These are phyloP conservation scores for Rhodotorula sp. DNA, from an alignment of 1,284 basidiomycete genomes.

Conservation along the genomic window DNA sequence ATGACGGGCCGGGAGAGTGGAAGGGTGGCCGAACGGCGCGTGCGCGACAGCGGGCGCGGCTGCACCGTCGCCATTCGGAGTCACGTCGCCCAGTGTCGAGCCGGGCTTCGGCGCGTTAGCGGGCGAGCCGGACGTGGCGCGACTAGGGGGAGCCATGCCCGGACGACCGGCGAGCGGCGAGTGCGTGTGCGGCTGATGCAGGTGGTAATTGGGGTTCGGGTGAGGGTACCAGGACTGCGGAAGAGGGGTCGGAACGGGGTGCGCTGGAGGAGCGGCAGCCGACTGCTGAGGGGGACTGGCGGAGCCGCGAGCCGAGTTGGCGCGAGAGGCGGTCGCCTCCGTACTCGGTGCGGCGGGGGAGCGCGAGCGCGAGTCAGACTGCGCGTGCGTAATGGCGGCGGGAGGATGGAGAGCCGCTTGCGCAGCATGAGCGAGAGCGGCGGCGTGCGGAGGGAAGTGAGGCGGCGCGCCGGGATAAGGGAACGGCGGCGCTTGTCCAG, in stretches of 20 bases:
- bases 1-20: not conserved
- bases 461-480: slow-evolving; percentile 15
- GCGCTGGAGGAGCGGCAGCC: not conserved
- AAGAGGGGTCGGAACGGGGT: not conserved
- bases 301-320: slow-evolving; percentile 11
- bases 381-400: slow-evolving; percentile 29
- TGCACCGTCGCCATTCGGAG: not conserved
- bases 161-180: slow-evolving; percentile 30
- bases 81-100: not conserved
- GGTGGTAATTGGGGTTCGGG: slow-evolving; percentile 32
- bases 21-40: not conserved
- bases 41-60: not conserved
- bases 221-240: slow-evolving; percentile 32
- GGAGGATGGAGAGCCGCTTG: slow-evolving; percentile 18
- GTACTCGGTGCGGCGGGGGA: slow-evolving; percentile 5
- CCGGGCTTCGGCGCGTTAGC: slow-evolving; percentile 5
- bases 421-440: slow-evolving; percentile 33
- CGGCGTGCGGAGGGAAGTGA: slow-evolving; percentile 19
- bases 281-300: slow-evolving; percentile 11
- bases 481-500: slow-evolving; percentile 24
- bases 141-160: slow-evolving; percentile 5
- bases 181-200: slow-evolving; percentile 33
- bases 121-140: slow-evolving; percentile 13
- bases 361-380: slow-evolving; percentile 35
- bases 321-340: not conserved